Evolutionary conservation across 2,329 filamentous ascomycete genomes (phyloP), one percentile per base, ranked within the genome.

Genomic region (Clonostachys rosea): DNA sequence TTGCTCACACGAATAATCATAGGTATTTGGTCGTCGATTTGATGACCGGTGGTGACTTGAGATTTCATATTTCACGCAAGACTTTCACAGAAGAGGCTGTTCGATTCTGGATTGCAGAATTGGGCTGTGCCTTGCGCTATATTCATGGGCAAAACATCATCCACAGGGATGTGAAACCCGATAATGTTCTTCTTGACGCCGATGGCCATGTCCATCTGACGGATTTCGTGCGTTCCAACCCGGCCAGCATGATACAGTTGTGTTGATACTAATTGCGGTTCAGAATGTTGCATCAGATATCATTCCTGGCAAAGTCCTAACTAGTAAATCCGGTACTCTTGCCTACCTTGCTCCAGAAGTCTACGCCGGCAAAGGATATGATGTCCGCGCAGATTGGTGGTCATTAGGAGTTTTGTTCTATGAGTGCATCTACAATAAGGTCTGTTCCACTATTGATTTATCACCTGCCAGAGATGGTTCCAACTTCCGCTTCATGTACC

Each of bases 401-500:
- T 97, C 94, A 6, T 70, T 99, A 18, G 94, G 94, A 43, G 94
- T 99, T 42, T 79, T 95, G n/a, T 97, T 97, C 66, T 99, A 96
- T 67, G 94, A 99, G 67, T 97, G 94, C 77, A 96, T 99, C 54
- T 99, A 97, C 73, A 96, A 95, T 72, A 97, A 95, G 85, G 90
- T 91, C 69, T 45, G 76, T 62, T 14, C 45, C 40, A 17, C 6
- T 12, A 24, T 44, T 34, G 20, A 12, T 17, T 34, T 16, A 5
- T 6, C 9, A 24, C 39, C 8, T 30, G 24, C 8, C 34, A 42
- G 12, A 46, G n/a, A 42, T 34, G 42, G 14, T 14, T 18, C 30
- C 18, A 14, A 24, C 24, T 30, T 30, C 24, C 24, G 24, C 34
- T 8, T n/a, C 17, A 39, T n/a, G 36, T 39, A 39, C 24, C 11